Evolutionary conservation across 2,329 filamentous ascomycete species (phyloP).

Genomic region (Fusarium veterinarium): DNA sequence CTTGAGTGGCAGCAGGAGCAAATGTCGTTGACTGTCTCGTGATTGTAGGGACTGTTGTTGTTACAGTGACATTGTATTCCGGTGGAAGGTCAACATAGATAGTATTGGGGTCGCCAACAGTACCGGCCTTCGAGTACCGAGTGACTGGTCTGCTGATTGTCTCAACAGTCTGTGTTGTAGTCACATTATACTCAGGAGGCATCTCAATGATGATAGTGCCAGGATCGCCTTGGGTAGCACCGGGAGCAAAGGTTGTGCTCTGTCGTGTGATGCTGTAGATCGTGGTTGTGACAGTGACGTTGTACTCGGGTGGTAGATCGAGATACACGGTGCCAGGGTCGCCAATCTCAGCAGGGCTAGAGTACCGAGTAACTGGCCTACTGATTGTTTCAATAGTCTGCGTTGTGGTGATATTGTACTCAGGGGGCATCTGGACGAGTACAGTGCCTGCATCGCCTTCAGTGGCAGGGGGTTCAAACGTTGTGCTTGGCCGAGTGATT

Average conservation of each 20-base stretch:
- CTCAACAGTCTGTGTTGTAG: slow-evolving; percentile 12
- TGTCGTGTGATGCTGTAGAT: slow-evolving; percentile 5
- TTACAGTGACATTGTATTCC: slow-evolving; percentile 14
- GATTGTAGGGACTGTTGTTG: slow-evolving; percentile 9
- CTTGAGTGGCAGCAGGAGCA: slow-evolving; percentile 8
- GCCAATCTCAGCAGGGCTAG: slow-evolving; percentile 3
- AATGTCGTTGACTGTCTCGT: slow-evolving; percentile 5
- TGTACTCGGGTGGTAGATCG: slow-evolving; percentile 20
- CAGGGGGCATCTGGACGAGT: slow-evolving; percentile 16
- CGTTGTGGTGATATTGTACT: slow-evolving; percentile 21
- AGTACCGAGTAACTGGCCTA: slow-evolving; percentile 12
- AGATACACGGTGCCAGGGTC: slow-evolving; percentile 22
- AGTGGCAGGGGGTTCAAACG: slow-evolving; percentile 13
- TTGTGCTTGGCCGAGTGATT: slow-evolving; percentile 21
- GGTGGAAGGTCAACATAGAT: slow-evolving; percentile 19
- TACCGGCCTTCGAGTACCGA: slow-evolving; percentile 1
- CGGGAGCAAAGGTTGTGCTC: slow-evolving; percentile 6
- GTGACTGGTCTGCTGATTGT: slow-evolving; percentile 13
- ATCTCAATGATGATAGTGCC: slow-evolving; percentile 12
- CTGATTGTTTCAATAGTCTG: slow-evolving; percentile 13
- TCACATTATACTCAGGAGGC: slow-evolving; percentile 8
- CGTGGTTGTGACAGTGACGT: slow-evolving; percentile 24
- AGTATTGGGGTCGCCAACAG: slow-evolving; percentile 13
- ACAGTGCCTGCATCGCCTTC: slow-evolving; percentile 23
- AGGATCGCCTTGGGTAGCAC: slow-evolving; percentile 15